Percentiles rank a stretch among this genome's conserved stretches.
phyloP scores from a whole-genome alignment of 805 yeast genomes.

The Teunomyces panamensis region DNA sequence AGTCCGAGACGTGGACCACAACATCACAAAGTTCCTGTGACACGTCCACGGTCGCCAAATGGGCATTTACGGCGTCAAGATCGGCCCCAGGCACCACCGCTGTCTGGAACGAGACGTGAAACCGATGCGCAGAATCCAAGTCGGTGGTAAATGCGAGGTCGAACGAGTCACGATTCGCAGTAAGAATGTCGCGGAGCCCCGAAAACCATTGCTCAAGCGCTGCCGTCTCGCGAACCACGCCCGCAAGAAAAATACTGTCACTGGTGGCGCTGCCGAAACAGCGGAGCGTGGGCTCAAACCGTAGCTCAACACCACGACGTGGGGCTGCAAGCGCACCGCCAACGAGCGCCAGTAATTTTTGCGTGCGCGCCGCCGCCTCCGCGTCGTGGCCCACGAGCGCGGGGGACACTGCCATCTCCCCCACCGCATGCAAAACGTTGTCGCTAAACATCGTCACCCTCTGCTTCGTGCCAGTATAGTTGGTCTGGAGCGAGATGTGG shows the following conservation, averaged over 20 bases:
- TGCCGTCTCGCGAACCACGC: conserved; percentile 3
- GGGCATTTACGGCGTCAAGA: not conserved
- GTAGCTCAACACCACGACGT: conserved; percentile 3
- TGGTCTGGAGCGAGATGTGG: conserved; percentile 18
- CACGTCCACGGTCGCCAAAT: conserved; percentile 2
- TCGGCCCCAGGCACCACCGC: conserved; percentile 6
- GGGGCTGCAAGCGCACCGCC: not conserved
- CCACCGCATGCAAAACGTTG: conserved; percentile 7
- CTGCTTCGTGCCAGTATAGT: conserved; percentile 9
- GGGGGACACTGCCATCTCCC: not conserved
- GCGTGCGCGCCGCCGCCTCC: conserved; percentile 1
- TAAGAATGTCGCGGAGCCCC: conserved; percentile 8
- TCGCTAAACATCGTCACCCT: conserved; percentile 7
- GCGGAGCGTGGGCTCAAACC: conserved; percentile 1
- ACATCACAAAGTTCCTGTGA: conserved; percentile 2
- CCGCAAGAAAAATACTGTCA: conserved; percentile 13
- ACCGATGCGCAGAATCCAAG: conserved; percentile 2
- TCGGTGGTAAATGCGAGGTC: not conserved
- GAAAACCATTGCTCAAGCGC: conserved; percentile 9
- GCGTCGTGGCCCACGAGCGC: conserved; percentile 2
- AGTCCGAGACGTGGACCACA: conserved; percentile 1
- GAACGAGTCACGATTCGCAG: conserved; percentile 9
- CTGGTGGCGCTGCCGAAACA: conserved; percentile 3
- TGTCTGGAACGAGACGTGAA: conserved; percentile 14
- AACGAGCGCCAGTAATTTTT: conserved; percentile 2